phyloP scores from a whole-genome alignment of 2,329 filamentous ascomycete genomes.

The Paraphaeosphaeria sporulosa region DNA sequence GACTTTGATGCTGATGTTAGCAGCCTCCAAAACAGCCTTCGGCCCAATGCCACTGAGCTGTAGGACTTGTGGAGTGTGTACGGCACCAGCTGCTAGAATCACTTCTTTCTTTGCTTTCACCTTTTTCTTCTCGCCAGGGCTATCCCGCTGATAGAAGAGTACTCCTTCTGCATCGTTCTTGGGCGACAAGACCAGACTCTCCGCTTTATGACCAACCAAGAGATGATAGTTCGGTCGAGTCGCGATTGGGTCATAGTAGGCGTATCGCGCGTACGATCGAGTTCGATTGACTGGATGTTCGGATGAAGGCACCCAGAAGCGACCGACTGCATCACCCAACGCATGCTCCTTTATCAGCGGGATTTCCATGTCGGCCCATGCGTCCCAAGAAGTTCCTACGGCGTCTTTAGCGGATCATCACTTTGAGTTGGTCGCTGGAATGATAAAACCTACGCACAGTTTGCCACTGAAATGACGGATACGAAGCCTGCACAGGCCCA shows the following conservation, averaged over 20 bases:
- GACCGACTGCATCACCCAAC: constrained; percentile 35
- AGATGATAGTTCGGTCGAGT: constrained; percentile 35
- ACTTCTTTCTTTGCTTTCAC: constrained; percentile 54
- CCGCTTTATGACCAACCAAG: constrained; percentile 25
- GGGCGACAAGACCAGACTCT: constrained; percentile 13
- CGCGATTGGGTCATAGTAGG: constrained; percentile 35
- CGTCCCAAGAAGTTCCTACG: constrained; percentile 18
- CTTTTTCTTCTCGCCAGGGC: constrained; percentile 11
- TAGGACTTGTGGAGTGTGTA: constrained; percentile 64
- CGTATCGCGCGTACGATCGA: constrained; percentile 43
- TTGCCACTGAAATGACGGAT: constrained; percentile 22
- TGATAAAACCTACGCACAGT: constrained; percentile 7
- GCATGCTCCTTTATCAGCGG: constrained; percentile 36
- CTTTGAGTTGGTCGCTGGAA: background rate
- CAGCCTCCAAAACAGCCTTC: constrained; percentile 27
- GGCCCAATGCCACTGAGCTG: constrained; percentile 42
- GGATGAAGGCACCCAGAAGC: constrained; percentile 40
- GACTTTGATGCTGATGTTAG: constrained; percentile 33
- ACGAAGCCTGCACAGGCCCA: constrained; percentile 18
- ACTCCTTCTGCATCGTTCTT: constrained; percentile 17
- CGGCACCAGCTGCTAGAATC: constrained; percentile 65
- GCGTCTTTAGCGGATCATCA: background rate
- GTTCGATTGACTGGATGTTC: constrained; percentile 37
- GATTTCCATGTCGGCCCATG: constrained; percentile 27
- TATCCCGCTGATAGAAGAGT: constrained; percentile 16